Percentiles rank a stretch among this genome's conserved stretches.
Evolutionary conservation across 2,329 filamentous ascomycete genomes (phyloP).

Genomic region (Leptosphaerulina australis): DNA sequence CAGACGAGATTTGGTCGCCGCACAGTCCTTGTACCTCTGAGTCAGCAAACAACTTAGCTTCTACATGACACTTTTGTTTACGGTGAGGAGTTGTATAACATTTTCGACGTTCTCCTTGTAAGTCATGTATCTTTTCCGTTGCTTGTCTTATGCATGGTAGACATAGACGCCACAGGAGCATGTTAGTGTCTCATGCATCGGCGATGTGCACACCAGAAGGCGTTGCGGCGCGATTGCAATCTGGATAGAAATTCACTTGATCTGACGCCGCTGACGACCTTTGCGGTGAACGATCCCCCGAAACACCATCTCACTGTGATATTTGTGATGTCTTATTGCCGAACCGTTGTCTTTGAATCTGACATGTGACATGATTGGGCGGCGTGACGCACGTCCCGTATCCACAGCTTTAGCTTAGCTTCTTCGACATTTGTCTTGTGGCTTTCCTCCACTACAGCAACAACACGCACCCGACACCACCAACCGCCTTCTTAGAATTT

Average conservation of each 20-base stretch:
- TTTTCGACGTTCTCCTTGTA: constrained; percentile 20
- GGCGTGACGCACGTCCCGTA: background rate
- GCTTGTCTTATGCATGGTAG: constrained; percentile 19
- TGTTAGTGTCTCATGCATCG: constrained; percentile 26
- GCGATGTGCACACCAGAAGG: constrained; percentile 22
- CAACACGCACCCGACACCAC: constrained; percentile 24
- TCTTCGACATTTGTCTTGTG: constrained; percentile 18
- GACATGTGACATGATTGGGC: constrained; percentile 9
- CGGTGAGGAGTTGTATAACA: constrained; percentile 17
- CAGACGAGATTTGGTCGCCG: constrained; percentile 89
- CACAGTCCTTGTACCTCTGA: constrained; percentile 84
- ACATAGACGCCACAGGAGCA: constrained; percentile 22
- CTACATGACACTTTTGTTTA: constrained; percentile 12
- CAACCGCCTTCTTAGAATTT: background rate
- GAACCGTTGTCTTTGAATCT: background rate
- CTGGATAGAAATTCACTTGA: constrained; percentile 43
- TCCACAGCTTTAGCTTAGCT: constrained; percentile 6
- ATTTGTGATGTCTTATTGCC: background rate
- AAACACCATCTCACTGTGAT: background rate
- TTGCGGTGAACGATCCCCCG: constrained; percentile 35
- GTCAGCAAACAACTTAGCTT: constrained; percentile 9
- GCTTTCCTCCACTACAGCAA: constrained; percentile 30
- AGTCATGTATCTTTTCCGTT: constrained; percentile 22
- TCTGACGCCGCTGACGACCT: constrained; percentile 26
- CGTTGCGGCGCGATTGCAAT: constrained; percentile 21